Evolutionary conservation across 2,329 filamentous ascomycete genomes (phyloP).

Genomic region (Cercospora beticola): DNA sequence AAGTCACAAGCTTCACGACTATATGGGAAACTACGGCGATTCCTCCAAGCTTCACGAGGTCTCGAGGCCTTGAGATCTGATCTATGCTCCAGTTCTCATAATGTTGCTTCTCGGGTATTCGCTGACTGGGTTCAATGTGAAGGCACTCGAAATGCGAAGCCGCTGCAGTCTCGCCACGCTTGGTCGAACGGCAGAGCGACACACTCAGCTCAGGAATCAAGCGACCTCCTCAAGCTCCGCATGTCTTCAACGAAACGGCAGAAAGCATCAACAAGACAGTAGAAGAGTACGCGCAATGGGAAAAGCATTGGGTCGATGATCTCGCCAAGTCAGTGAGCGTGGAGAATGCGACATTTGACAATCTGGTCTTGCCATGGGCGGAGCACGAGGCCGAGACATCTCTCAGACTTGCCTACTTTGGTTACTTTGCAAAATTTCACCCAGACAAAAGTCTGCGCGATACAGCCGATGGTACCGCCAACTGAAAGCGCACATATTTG

Average conservation of each 20-base stretch:
- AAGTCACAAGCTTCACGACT: background rate
- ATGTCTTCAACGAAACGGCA: background rate
- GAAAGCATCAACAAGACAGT: conserved; percentile 4
- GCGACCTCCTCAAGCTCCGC: conserved; percentile 1
- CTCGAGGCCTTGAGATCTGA: too few relatives aligned
- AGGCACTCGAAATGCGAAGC: background rate
- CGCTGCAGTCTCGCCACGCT: background rate
- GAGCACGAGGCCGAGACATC: conserved; percentile 53
- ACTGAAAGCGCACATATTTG: conserved; percentile 26
- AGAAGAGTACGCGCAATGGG: background rate
- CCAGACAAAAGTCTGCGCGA: background rate
- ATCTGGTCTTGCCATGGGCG: conserved; percentile 63
- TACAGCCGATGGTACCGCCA: conserved; percentile 38
- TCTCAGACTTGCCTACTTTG: conserved; percentile 23
- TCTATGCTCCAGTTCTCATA: too few relatives aligned
- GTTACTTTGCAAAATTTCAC: background rate
- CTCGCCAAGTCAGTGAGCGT: conserved; percentile 60
- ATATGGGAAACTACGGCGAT: too few relatives aligned
- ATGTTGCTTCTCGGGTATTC: too few relatives aligned
- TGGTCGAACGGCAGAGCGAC: background rate
- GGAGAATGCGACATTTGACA: conserved; percentile 56
- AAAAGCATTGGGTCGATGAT: conserved; percentile 62
- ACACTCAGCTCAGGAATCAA: conserved; percentile 1
- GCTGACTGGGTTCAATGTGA: too few relatives aligned
- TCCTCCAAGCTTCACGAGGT: too few relatives aligned